Base-by-base conservation (phyloP, 139 green algal genomes). In the Picocystis salinarum region DNA sequence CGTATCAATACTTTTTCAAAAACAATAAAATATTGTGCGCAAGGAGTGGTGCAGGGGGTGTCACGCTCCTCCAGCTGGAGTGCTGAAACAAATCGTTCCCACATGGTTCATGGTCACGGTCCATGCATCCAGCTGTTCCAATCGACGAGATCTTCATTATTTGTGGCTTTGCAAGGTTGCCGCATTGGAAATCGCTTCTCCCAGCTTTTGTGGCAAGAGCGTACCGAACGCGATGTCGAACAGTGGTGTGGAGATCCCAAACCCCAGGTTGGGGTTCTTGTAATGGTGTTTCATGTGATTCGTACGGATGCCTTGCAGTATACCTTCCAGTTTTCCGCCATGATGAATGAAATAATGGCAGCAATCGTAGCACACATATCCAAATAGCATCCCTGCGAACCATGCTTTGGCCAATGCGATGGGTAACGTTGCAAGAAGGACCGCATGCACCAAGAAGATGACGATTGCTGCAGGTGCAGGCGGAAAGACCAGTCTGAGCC, bases 321-420 rank as follows among this genome's bases (percentile, higher is more conserved):
- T 29, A 1, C 45, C 24, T 11, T 33, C 22, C 12, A 45, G 46
- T 25, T 61, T 30, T n/a, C 42, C 41, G 26, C 42, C 46, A 42
- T 59, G 44, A 48, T 72, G 62, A 15, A 59, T 19, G 34, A 39
- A 48, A 53, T 84, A 96, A 50, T 96, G 85, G 20, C 72, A 48
- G 47, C 66, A 74, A 55, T 96, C 85, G 52, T 96, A 95, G 4
- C 49, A 40, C 4, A 94, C 56, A 46, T 96, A 96, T 5, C 83
- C 85, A 20, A 74, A 34, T 2, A 92, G 30, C 23, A 79, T 69
- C 13, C 85, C 85, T 17, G 61, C 59, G 40, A 77, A 77, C 5
- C 83, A 23, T 0, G 58, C 51, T 23, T 61, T 27, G 1, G 64
- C 66, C 6, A 10, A 48, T 53, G 46, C 5, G n/a, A n/a, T n/a